Conservation (phyloP, 148 eudicot species). For the Linanthus parryae region DNA sequence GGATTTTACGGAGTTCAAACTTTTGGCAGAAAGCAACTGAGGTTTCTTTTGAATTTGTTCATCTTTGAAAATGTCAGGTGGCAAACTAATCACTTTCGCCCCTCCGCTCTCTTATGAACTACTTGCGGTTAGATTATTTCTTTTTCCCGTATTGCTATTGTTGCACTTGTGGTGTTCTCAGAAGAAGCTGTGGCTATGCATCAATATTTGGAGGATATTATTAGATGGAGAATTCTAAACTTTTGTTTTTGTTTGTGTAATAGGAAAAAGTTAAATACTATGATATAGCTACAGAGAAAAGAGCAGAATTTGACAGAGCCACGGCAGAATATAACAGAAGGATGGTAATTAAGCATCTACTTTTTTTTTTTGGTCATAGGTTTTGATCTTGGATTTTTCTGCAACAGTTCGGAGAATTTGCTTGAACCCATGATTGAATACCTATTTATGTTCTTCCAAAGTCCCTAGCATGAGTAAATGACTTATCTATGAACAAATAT, state of each 20-base stretch:
- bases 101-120: no score
- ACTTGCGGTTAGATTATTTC: no score
- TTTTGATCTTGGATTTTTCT: background rate
- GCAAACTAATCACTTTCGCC: no score
- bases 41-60: no score
- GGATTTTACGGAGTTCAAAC: no score
- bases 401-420: background rate
- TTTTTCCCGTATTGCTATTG: background rate
- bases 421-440: background rate
- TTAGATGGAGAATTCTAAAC: background rate
- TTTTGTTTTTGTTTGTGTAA: conserved; percentile 6
- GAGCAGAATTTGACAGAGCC: conserved; percentile 71
- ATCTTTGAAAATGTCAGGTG: no score
- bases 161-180: background rate
- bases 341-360: conserved; percentile 36
- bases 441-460: background rate
- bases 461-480: background rate
- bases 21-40: no score
- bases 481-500: background rate
- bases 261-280: conserved; percentile 89
- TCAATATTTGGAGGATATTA: background rate
- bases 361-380: background rate
- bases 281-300: conserved; percentile 82
- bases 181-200: background rate
- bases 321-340: conserved; percentile 52